Evolutionary conservation across 768 basidiomycete genomes (phyloP), one percentile per base, ranked within the genome.

Genomic region (Tulasnella sp.): DNA sequence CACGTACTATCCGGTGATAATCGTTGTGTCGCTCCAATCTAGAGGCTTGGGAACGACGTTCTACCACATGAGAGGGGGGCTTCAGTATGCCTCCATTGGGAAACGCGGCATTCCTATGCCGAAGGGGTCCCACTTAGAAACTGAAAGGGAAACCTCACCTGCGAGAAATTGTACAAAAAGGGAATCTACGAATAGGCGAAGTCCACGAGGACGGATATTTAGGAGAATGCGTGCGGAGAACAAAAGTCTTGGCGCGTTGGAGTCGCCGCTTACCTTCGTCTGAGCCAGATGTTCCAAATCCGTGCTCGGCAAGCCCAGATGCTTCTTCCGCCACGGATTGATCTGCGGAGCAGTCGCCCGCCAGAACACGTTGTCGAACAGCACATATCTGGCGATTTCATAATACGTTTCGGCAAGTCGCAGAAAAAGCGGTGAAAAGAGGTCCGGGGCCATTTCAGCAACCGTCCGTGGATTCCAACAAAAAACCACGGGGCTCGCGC

Each of bases 81-180:
- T 57, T 29, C 10, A 23, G n/a, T 26, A 23, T 9, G 55, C 16
- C 61, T 26, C 35, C 5, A 3, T 37, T 35, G 79, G 23, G 23
- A 46, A 40, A 40, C 74, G 29, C 72, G 46, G 44, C n/a, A n/a
- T 75, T 55, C 77, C 74, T 5, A 77, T 73, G 26, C 16, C 67
- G 40, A 6, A 0, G 78, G 20, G 51, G 23, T 4, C 51, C 6
- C 23, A 44, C 13, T 29, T 15, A 18, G 26, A 39, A 35, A 35
- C 23, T 37, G 32, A 79, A 51, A 57, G 16, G 35, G 23, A 15
- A 39, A 81, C 82, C 35, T 67, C 80, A 87, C 88, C 81, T 85
- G 85, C n/a, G 89, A 90, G 81, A 92, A 91, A 81, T 91, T 91
- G 83, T 91, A 91, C 51, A 91, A 86, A 80, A 90, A 90, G 0